A percentile compares a stretch with the other conserved stretches of the same genome.
Evolutionary conservation across 352 stramenopile genomes (phyloP).

Genomic region (Pythium periplocum): DNA sequence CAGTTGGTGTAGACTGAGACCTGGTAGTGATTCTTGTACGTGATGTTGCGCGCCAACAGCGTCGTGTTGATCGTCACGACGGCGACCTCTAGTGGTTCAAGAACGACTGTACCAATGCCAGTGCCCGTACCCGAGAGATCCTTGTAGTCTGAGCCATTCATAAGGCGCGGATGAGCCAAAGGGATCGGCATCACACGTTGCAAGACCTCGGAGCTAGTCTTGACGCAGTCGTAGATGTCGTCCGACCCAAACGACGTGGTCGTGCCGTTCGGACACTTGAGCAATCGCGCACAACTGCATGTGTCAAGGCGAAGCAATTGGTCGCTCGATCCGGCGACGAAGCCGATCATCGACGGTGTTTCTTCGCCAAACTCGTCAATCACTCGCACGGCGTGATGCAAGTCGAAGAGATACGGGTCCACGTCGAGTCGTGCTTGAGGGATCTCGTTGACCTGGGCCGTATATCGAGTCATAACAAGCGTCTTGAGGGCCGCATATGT

Average conservation of each 20-base stretch:
- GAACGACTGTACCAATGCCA: conserved; percentile 54
- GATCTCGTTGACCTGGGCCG: conserved; percentile 22
- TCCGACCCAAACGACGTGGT: conserved; percentile 50
- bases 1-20: conserved; percentile 93
- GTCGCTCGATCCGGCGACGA: conserved; percentile 30
- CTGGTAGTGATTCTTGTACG: conserved; percentile 95
- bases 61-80: conserved; percentile 93
- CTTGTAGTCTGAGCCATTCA: conserved; percentile 61
- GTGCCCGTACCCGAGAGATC: conserved; percentile 66
- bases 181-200: conserved; percentile 83
- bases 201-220: conserved; percentile 87
- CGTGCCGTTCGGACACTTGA: conserved; percentile 95
- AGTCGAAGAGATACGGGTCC: conserved; percentile 91
- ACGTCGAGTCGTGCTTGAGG: conserved; percentile 31
- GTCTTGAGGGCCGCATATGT: conserved; percentile 79
- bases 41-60: conserved; percentile 89
- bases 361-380: conserved; percentile 86
- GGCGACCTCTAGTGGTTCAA: conserved; percentile 89
- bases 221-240: conserved; percentile 87
- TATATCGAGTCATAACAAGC: conserved; percentile 39
- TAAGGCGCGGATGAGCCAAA: conserved; percentile 31
- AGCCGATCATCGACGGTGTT: conserved; percentile 70
- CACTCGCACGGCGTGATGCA: conserved; percentile 82
- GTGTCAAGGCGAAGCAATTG: conserved; percentile 83
- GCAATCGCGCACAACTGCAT: conserved; percentile 90